These are phyloP conservation scores for Sarocladium kiliense DNA, from an alignment of 2,329 filamentous ascomycete species.

Conservation along the genomic window DNA sequence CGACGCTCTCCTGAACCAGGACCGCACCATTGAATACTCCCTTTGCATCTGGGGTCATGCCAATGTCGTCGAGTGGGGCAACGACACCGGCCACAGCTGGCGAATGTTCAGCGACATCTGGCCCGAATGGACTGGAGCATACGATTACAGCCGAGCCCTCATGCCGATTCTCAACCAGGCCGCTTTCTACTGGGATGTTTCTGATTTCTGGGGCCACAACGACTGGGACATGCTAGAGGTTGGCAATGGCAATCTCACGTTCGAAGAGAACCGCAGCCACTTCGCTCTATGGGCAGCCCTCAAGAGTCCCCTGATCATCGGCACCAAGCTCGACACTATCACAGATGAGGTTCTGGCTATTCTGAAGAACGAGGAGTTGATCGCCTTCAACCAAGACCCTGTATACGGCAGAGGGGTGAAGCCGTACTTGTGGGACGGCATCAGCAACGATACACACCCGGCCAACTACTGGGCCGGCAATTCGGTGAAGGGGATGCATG, in stretches of 20 bases:
- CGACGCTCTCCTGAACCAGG: constrained; percentile 40
- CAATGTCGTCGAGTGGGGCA: constrained; percentile 45
- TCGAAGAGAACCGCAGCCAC: constrained; percentile 39
- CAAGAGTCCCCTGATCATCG: constrained; percentile 44
- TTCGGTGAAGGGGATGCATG: constrained; percentile 33
- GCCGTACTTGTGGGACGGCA: background rate
- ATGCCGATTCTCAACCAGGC: constrained; percentile 37
- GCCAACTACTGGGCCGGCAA: constrained; percentile 43
- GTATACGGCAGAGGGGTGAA: constrained; percentile 31
- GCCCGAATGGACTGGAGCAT: constrained; percentile 13
- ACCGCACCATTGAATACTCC: constrained; percentile 42
- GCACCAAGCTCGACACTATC: constrained; percentile 32
- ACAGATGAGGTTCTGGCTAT: constrained; percentile 29
- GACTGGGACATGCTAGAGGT: constrained; percentile 46
- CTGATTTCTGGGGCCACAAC: constrained; percentile 41
- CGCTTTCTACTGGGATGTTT: constrained; percentile 34
- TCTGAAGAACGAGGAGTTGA: constrained; percentile 32
- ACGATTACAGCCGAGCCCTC: constrained; percentile 20
- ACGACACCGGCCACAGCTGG: constrained; percentile 41
- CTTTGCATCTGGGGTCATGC: constrained; percentile 51
- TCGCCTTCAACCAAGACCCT: constrained; percentile 39
- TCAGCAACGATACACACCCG: constrained; percentile 35
- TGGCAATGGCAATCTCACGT: constrained; percentile 41
- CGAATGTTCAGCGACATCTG: constrained; percentile 38
- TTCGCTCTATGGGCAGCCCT: constrained; percentile 45